Percentiles rank a stretch among this genome's conserved stretches.
These are phyloP conservation scores for Nematodospora anomalae DNA, from an alignment of 1,139 yeast genomes.

Conservation along the genomic window DNA sequence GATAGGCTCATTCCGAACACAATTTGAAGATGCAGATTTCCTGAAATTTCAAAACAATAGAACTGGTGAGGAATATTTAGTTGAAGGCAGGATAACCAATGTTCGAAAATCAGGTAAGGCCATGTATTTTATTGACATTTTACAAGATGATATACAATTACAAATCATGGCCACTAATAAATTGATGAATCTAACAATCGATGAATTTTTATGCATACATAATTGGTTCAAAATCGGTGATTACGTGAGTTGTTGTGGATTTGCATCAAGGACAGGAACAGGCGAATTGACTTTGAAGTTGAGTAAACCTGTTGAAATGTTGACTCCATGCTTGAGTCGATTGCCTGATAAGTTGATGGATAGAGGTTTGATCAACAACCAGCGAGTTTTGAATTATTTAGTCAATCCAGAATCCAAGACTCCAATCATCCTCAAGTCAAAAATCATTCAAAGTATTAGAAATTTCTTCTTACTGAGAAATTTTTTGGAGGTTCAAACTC, in stretches of 20 bases:
- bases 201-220: conserved; percentile 48
- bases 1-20: conserved; percentile 18
- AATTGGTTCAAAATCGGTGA: conserved; percentile 67
- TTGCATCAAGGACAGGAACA: conserved; percentile 70
- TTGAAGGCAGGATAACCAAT: conserved; percentile 59
- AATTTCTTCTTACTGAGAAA: conserved; percentile 51
- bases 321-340: conserved; percentile 64
- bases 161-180: conserved; percentile 64
- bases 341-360: conserved; percentile 65
- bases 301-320: conserved; percentile 44
- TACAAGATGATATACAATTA: conserved; percentile 54
- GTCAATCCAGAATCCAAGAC: conserved; percentile 53
- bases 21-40: conserved; percentile 22
- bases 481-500: conserved; percentile 86
- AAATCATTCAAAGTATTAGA: conserved; percentile 56
- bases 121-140: conserved; percentile 63
- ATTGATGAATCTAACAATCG: conserved; percentile 37
- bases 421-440: conserved; percentile 53
- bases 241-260: conserved; percentile 60
- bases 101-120: conserved; percentile 67
- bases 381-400: conserved; percentile 74
- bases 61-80: conserved; percentile 14
- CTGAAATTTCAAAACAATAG: conserved; percentile 16
- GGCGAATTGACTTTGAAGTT: conserved; percentile 78
- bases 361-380: conserved; percentile 56